These are phyloP conservation scores for Neopestalotiopsis sp. DNA, from an alignment of 2,329 filamentous ascomycete species.

Conservation along the genomic window DNA sequence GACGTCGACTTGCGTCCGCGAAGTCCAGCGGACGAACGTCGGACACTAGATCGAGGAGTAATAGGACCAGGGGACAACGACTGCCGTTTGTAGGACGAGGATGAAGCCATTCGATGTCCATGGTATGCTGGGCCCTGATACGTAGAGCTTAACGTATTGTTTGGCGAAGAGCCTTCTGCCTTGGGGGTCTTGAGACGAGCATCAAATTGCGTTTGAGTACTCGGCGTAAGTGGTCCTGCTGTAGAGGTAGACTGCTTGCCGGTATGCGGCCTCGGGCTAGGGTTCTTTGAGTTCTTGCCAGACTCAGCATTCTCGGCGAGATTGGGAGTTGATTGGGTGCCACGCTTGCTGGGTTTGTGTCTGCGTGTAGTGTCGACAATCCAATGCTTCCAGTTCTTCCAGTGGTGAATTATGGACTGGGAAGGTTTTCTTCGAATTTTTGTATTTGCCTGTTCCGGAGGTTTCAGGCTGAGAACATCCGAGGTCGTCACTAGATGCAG, in stretches of 20 bases:
- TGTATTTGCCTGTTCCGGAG: not conserved
- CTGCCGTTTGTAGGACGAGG: conserved; percentile 68
- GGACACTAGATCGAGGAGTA: conserved; percentile 85
- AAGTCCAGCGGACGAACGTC: conserved; percentile 81
- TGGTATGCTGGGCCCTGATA: conserved; percentile 35
- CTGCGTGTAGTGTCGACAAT: conserved; percentile 63
- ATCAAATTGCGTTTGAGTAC: conserved; percentile 58
- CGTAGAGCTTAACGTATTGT: conserved; percentile 35
- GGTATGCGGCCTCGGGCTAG: conserved; percentile 64
- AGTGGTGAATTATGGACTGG: conserved; percentile 63
- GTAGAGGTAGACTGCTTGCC: conserved; percentile 58
- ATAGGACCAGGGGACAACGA: conserved; percentile 87
- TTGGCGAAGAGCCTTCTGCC: conserved; percentile 24
- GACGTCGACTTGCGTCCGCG: conserved; percentile 95
- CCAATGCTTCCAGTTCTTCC: conserved; percentile 71
- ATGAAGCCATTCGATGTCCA: conserved; percentile 44
- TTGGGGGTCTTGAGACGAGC: conserved; percentile 47
- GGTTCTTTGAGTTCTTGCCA: conserved; percentile 54
- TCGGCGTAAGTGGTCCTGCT: conserved; percentile 44
- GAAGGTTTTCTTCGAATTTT: conserved; percentile 49
- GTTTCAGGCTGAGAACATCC: conserved; percentile 50
- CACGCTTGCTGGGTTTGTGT: conserved; percentile 54
- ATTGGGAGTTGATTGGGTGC: conserved; percentile 65
- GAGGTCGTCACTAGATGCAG: conserved; percentile 80
- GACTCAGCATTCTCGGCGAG: conserved; percentile 55